Conservation (phyloP, 78 protist species). For the Protostelium mycophagum region DNA sequence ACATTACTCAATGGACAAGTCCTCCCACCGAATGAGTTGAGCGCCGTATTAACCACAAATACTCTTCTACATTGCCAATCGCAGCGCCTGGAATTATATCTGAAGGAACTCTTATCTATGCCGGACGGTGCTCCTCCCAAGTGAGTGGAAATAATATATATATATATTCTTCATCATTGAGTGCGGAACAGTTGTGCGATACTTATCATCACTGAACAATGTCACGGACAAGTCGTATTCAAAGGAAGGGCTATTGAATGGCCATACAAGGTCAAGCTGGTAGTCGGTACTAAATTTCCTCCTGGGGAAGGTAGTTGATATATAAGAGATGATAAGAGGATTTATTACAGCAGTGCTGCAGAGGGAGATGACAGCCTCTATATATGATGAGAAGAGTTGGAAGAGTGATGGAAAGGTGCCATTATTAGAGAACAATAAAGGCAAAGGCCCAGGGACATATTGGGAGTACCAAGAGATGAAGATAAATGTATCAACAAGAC, state of each 20-base stretch:
- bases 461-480: conserved; percentile 21
- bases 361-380: neutral
- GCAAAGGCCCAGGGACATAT: neutral
- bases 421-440: neutral
- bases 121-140: neutral
- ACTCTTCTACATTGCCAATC: neutral
- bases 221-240: neutral
- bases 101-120: neutral
- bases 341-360: neutral
- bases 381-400: neutral
- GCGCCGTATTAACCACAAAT: neutral
- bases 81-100: neutral
- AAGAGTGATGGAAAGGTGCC: neutral
- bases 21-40: neutral
- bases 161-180: no score
- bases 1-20: neutral
- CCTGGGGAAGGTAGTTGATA: neutral
- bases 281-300: neutral
- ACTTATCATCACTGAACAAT: neutral
- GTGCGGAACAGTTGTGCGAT: neutral
- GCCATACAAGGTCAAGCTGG: neutral
- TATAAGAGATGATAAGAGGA: neutral
- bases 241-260: neutral
- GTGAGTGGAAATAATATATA: neutral
- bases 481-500: conserved; percentile 43